Conservation (phyloP, 2,329 filamentous ascomycete genomes). For the Blastomyces silverae region DNA sequence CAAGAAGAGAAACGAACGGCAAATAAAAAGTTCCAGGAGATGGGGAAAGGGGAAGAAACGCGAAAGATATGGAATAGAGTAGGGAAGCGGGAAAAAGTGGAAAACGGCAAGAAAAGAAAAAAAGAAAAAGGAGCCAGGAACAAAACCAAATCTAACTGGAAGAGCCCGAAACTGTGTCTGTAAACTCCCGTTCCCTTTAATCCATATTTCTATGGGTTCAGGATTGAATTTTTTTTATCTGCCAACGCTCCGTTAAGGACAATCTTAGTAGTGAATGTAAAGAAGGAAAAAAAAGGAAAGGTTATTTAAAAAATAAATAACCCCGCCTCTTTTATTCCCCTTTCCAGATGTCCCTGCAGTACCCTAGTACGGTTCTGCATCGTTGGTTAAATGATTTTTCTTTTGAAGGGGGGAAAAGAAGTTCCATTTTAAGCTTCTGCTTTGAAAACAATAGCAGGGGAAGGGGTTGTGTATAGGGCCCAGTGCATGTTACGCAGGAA, state of each 20-base stretch:
- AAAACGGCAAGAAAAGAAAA: not conserved
- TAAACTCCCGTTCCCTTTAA: not conserved
- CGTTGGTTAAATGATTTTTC: constrained; percentile 48
- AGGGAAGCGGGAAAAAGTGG: not conserved
- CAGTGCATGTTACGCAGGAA: not conserved
- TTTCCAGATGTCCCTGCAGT: constrained; percentile 58
- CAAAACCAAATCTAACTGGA: not conserved
- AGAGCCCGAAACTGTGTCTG: not conserved
- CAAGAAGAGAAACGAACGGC: constrained; percentile 1
- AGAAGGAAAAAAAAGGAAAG: not conserved
- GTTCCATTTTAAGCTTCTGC: not conserved
- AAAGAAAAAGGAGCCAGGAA: too few species aligned
- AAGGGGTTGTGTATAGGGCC: not conserved
- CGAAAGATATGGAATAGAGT: not conserved
- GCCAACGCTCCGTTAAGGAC: constrained; percentile 79
- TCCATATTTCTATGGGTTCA: constrained; percentile 17
- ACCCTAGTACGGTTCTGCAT: constrained; percentile 61
- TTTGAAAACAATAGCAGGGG: not conserved
- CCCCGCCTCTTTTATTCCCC: constrained; percentile 23
- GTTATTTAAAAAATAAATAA: constrained; percentile 34
- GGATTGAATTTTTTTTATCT: constrained; percentile 45
- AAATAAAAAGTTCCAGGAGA: not conserved
- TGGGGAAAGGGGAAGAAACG: not conserved
- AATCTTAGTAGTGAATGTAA: constrained; percentile 47
- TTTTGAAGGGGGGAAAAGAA: not conserved